Evolutionary conservation across 1,284 basidiomycete genomes (phyloP), one percentile per base, ranked within the genome.

Genomic region (Peniophora sp.): DNA sequence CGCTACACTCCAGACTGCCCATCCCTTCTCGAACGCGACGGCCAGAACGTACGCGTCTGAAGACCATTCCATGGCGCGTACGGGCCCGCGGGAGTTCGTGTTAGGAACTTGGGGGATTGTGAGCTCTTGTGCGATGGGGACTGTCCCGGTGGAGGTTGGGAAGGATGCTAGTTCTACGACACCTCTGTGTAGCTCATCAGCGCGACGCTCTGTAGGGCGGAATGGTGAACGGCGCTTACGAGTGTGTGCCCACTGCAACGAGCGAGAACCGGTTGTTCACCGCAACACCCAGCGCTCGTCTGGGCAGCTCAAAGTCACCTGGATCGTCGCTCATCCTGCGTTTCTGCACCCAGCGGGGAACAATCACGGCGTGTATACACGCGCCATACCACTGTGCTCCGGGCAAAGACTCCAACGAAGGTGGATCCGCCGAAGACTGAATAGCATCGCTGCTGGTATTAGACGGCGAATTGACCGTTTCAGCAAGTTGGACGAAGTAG

Each of bases 21-120:
- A 97, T 3, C 93, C 95, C 52, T 80, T 69, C 55, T 84, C 77
- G 85, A 92, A 98, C 0, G 92, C 95, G 1, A 94, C 92, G n/a
- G 94, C 95, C n/a, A 99, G 74, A 1, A 92, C 92, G 66, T 97
- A 93, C 1, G 96, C 97, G 66, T 99, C 97, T 2, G 88, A 89
- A 51, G 86, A 95, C 92, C 94, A 97, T 57, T 92, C 82, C 64
- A 97, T 75, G 12, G 81, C 69, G 44, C 69, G 79, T 1, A 97
- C 86, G n/a, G 76, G 66, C 0, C 95, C 95, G 1, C 83, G 83
- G 3, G 77, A 59, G 50, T 70, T 64, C 54, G 71, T 70, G 51
- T 74, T 74, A 56, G 80, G 77, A 37, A 78, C 71, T 54, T 77
- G 78, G 6, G 82, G 81, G 42, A 83, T 65, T 39, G 79, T 65